Evolutionary conservation across 2,329 filamentous ascomycete species (phyloP), one percentile per base, ranked within the genome.

Genomic region (Fonsecaea monophora): DNA sequence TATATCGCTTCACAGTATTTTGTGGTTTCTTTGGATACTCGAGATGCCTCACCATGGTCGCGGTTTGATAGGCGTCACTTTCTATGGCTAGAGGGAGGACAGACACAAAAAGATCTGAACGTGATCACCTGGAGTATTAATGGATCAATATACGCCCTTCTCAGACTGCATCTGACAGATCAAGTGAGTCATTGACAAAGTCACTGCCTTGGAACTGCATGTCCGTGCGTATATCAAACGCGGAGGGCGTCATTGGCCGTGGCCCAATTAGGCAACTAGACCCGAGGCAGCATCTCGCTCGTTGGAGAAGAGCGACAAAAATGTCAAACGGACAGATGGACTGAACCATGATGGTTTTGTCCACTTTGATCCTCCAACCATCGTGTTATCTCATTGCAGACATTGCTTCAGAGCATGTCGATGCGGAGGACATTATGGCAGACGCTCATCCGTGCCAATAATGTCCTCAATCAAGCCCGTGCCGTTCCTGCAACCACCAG

Each of bases 1-100:
- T 86, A 73, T 89, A 86, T 32, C 90, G 85, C 71, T 90, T 90
- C 70, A 91, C 85, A 32, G 86, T 90, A 78, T 88, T 91, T 72
- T 83, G 82, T 34, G 83, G 78, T 72, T 85, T 82, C 74, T 87
- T 90, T 55, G 89, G 88, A 70, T 92, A 92, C 32, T 77, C 77
- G 18, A 83, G 74, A 42, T 76, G 79, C 61, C 77, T 75, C 34
- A 78, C 80, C 81, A 82, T 82, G 48, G 40, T 75, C 64, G 67
- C 42, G 13, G 45, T 3, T 48, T 15, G n/a, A 13, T 21, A 25
- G 54, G 3, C n/a, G 5, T 42, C 25, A 13, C 25, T 55, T 30
- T 35, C 34, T 37, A 42, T 37, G 5, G 38, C 42, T 35, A n/a
- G 25, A 10, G 45, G 18, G 8, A 12, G 21, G 18, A 21, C 18